Conservation (phyloP, 2,329 filamentous ascomycete species). For the Epichloe gansuensis region DNA sequence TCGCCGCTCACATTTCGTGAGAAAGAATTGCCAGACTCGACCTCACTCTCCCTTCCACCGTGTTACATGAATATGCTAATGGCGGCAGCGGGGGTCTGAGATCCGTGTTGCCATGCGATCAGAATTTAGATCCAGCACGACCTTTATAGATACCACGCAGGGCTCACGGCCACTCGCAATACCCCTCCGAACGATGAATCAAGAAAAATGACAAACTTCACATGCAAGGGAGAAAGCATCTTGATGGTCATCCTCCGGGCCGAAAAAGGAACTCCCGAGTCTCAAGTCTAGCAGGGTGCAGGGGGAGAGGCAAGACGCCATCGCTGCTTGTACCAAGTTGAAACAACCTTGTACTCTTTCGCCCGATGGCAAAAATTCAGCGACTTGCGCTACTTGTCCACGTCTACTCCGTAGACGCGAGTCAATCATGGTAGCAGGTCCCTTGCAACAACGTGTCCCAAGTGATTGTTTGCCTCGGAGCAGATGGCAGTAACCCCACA, state of each 20-base stretch:
- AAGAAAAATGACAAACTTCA: neutral
- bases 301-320: neutral
- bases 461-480: neutral
- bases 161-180: no score
- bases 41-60: no score
- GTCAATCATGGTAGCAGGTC: neutral
- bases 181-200: no score
- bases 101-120: no score
- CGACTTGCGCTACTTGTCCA: neutral
- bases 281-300: neutral
- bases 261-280: slow-evolving; percentile 2
- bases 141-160: no score
- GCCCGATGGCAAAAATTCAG: neutral
- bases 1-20: neutral
- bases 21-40: no score
- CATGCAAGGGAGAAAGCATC: slow-evolving; percentile 5
- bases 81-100: no score
- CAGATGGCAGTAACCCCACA: neutral
- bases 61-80: no score
- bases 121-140: no score
- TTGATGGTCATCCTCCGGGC: neutral
- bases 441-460: neutral
- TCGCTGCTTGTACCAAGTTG: neutral
- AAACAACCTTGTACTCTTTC: neutral
- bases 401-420: neutral